Conservation (phyloP, 2,329 filamentous ascomycete species). For the Elsinoe perseae region DNA sequence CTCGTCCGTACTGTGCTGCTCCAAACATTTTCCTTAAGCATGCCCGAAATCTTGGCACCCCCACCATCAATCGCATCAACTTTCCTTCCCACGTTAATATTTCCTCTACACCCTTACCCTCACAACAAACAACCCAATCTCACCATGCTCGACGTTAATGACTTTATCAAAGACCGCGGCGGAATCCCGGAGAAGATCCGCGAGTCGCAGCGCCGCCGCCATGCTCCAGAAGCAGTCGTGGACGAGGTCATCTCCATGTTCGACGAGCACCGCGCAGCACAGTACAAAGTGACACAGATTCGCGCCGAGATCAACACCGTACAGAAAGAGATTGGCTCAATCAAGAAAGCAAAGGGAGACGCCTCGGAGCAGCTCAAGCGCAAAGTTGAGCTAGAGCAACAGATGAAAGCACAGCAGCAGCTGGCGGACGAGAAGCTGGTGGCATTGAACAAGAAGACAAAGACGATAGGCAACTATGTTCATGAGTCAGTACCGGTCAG, state of each 20-base stretch:
- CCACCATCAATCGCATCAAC: background rate
- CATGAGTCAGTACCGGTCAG: conserved; percentile 79
- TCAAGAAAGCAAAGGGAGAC: conserved; percentile 93
- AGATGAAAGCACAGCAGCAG: conserved; percentile 73
- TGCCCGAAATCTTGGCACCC: conserved; percentile 2
- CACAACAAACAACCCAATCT: conserved; percentile 14
- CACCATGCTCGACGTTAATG: conserved; percentile 41
- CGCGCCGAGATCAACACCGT: conserved; percentile 78
- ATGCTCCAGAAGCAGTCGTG: conserved; percentile 72
- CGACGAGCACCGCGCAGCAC: conserved; percentile 73
- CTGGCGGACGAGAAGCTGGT: conserved; percentile 67
- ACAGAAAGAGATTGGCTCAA: conserved; percentile 81
- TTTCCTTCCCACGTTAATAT: background rate
- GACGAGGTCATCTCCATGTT: conserved; percentile 85
- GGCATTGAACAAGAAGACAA: conserved; percentile 67
- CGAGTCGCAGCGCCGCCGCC: conserved; percentile 78
- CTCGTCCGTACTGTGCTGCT: background rate
- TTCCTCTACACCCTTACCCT: no score
- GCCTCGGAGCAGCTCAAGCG: conserved; percentile 70
- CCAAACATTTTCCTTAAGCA: background rate
- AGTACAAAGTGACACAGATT: conserved; percentile 72
- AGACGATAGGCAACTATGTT: conserved; percentile 82
- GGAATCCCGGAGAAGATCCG: conserved; percentile 87
- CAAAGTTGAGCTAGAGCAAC: conserved; percentile 68
- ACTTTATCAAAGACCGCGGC: conserved; percentile 65